Conservation (phyloP, 2,329 filamentous ascomycete species). For the Paramyrothecium sp. region DNA sequence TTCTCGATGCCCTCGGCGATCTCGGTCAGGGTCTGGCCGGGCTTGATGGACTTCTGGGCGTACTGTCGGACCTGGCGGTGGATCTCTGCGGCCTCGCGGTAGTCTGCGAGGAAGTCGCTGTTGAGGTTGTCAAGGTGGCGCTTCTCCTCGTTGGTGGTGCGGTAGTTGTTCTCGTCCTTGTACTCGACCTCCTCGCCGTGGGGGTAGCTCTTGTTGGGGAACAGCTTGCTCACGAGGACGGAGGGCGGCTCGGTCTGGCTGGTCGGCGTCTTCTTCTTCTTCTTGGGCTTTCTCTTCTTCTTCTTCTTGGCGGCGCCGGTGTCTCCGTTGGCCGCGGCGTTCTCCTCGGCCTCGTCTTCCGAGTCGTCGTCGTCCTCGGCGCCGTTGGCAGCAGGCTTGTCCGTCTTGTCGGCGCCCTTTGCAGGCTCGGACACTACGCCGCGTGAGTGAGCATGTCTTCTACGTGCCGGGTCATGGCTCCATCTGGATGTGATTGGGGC, state of each 20-base stretch:
- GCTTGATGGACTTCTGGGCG: slow-evolving; percentile 77
- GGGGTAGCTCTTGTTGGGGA: slow-evolving; percentile 70
- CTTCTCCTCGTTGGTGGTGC: slow-evolving; percentile 82
- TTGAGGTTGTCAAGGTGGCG: slow-evolving; percentile 79
- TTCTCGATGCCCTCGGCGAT: slow-evolving; percentile 89
- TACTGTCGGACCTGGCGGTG: slow-evolving; percentile 85
- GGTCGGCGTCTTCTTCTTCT: slow-evolving; percentile 75
- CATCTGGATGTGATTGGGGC: neutral
- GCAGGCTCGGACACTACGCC: slow-evolving; percentile 37
- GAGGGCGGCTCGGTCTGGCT: slow-evolving; percentile 73
- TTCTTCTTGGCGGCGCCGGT: slow-evolving; percentile 39
- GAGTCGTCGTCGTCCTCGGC: slow-evolving; percentile 53
- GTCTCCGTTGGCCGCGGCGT: slow-evolving; percentile 31
- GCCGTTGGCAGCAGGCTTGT: slow-evolving; percentile 36
- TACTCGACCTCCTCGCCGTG: slow-evolving; percentile 78
- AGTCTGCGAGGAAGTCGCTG: slow-evolving; percentile 76
- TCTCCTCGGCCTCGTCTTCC: slow-evolving; percentile 41
- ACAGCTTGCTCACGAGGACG: slow-evolving; percentile 69
- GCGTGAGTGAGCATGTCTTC: neutral
- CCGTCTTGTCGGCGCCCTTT: slow-evolving; percentile 30
- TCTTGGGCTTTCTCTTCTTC: slow-evolving; percentile 83
- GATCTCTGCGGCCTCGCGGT: slow-evolving; percentile 82
- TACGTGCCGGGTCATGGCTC: neutral
- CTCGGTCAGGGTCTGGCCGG: slow-evolving; percentile 75
- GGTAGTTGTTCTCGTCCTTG: slow-evolving; percentile 70